Evolutionary conservation across 768 basidiomycete genomes (phyloP).

Genomic region (Suillus weaverae): DNA sequence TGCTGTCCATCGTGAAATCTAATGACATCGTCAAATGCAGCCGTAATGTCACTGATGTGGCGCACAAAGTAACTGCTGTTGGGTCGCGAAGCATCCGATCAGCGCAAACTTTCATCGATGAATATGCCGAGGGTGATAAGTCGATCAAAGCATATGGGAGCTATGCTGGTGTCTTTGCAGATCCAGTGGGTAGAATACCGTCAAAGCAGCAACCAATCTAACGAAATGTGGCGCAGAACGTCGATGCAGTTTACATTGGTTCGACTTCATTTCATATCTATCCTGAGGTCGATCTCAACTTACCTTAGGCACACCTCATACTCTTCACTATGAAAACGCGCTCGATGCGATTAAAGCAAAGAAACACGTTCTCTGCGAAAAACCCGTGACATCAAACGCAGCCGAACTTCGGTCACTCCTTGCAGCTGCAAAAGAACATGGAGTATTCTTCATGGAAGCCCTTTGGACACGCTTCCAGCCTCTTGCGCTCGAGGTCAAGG

Average conservation of each 20-base stretch:
- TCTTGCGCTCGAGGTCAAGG: constrained; percentile 61
- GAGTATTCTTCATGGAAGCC: constrained; percentile 91
- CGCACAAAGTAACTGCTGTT: constrained; percentile 69
- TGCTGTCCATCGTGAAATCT: background rate
- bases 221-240: constrained; percentile 43
- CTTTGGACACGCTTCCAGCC: constrained; percentile 88
- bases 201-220: constrained; percentile 6
- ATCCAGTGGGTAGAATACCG: constrained; percentile 48
- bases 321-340: constrained; percentile 77
- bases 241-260: constrained; percentile 81
- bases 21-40: constrained; percentile 34
- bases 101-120: constrained; percentile 67
- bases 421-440: constrained; percentile 69
- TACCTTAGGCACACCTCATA: constrained; percentile 75
- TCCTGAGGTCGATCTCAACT: background rate
- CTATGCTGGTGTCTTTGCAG: constrained; percentile 73
- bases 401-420: constrained; percentile 76
- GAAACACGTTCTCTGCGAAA: constrained; percentile 89
- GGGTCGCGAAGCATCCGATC: constrained; percentile 73
- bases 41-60: constrained; percentile 64
- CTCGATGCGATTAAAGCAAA: constrained; percentile 72
- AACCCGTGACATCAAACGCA: constrained; percentile 78
- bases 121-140: constrained; percentile 48
- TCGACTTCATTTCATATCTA: background rate
- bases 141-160: constrained; percentile 67